A percentile compares a stretch with the other conserved stretches of the same genome.
Conservation (phyloP, 1,284 basidiomycete genomes). For the Ceratobasidium sp. region DNA sequence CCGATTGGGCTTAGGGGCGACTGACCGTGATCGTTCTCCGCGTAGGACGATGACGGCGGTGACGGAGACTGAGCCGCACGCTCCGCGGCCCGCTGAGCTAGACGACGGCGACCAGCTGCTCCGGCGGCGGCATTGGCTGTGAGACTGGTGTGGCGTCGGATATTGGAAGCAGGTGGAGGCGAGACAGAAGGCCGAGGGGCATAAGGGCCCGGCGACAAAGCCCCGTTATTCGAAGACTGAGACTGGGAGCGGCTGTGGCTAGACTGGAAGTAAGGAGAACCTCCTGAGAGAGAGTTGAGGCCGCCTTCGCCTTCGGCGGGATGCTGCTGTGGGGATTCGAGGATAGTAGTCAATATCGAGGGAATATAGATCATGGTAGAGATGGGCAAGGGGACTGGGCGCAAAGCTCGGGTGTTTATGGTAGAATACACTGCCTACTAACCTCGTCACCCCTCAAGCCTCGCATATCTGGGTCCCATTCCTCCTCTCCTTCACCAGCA, state of each 20-base stretch:
- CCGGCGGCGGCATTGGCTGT: slow-evolving; percentile 72
- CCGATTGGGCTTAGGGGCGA: slow-evolving; percentile 44
- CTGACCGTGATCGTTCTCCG: slow-evolving; percentile 43
- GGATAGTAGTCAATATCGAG: slow-evolving; percentile 44
- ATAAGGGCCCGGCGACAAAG: slow-evolving; percentile 63
- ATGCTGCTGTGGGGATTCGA: slow-evolving; percentile 43
- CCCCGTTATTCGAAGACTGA: slow-evolving; percentile 70
- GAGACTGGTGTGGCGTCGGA: slow-evolving; percentile 82
- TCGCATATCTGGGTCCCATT: slow-evolving; percentile 79
- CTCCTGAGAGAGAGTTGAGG: slow-evolving; percentile 63
- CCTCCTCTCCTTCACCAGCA: slow-evolving; percentile 77
- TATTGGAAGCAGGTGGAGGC: slow-evolving; percentile 69
- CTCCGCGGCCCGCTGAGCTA: slow-evolving; percentile 17
- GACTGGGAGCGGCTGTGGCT: slow-evolving; percentile 63
- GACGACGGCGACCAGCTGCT: slow-evolving; percentile 50
- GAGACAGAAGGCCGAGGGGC: slow-evolving; percentile 30
- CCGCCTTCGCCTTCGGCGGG: slow-evolving; percentile 55
- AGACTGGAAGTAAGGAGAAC: slow-evolving; percentile 63
- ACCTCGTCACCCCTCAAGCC: slow-evolving; percentile 59
- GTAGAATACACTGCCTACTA: slow-evolving; percentile 30
- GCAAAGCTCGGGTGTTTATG: slow-evolving; percentile 5
- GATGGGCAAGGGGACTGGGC: slow-evolving; percentile 3
- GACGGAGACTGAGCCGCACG: slow-evolving; percentile 34
- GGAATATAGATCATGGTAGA: slow-evolving; percentile 37
- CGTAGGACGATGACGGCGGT: slow-evolving; percentile 67